Evolutionary conservation across 1,284 basidiomycete species (phyloP), one percentile per base, ranked within the genome.

Genomic region (Serendipita sp.): DNA sequence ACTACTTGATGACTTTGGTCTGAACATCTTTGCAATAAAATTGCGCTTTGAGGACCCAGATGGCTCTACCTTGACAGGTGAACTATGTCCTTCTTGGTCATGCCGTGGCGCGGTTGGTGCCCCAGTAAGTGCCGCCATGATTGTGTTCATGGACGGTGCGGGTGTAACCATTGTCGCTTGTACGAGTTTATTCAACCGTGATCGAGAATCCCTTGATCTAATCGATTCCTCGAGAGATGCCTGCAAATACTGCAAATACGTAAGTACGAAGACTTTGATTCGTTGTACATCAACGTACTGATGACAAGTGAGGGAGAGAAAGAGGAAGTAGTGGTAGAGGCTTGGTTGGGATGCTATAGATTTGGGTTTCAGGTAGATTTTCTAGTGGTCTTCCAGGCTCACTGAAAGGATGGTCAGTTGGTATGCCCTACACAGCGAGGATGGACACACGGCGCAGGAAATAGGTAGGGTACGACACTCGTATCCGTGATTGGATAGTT

Each of bases 21-120:
- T 35, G 53, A 58, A 58, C 15, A 58, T 32, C 32, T 26, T 58
- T 5, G 53, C n/a, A n/a, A 58, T 58, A n/a, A 58, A 58, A n/a
- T 34, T 35, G n/a, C 32, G 17, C 34, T 32, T n/a, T 32, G 53
- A 22, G 22, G 22, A 58, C 53, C 53, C 34, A 29, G 53, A 58
- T 4, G 53, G 10, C 15, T 58, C 53, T 10, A 35, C 32, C 29
- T 34, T 58, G 4, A 35, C 10, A 10, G 53, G 53, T 22, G 22
- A 22, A 22, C 22, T 22, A 32, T 32, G 10, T 8, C 26, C 34
- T 26, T 58, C 53, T n/a, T 4, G 10, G 10, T 58, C 53, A 26
- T 32, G n/a, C 10, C 32, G 53, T 10, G 38, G 13, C 6, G 10
- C 32, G 12, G 32, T 22, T 26, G 17, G n/a, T 49, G 8, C 45